Evolutionary conservation across 1,284 basidiomycete genomes (phyloP).

Genomic region (Irpex lacteus): DNA sequence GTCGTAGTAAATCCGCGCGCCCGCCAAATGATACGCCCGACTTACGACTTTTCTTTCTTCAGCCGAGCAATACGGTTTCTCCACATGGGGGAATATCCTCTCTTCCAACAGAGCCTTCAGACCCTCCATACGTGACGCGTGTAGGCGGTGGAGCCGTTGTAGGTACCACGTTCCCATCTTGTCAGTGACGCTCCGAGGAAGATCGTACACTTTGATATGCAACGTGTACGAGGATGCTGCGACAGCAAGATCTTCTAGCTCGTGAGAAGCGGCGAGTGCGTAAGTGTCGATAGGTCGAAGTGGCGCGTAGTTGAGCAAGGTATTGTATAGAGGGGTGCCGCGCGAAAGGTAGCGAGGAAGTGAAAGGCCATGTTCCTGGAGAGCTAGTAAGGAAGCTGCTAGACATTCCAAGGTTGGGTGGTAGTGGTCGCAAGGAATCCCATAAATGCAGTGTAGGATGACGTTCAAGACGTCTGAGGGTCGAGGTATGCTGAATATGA

Average conservation of each 20-base stretch:
- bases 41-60: neutral
- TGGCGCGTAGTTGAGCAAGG: conserved; percentile 33
- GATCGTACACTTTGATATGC: conserved; percentile 26
- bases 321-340: conserved; percentile 25
- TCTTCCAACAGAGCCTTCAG: conserved; percentile 32
- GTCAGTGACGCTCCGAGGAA: conserved; percentile 32
- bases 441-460: conserved; percentile 35
- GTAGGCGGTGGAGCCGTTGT: conserved; percentile 37
- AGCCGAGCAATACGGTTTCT: neutral
- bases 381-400: conserved; percentile 28
- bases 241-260: conserved; percentile 35
- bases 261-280: conserved; percentile 31
- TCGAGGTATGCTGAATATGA: conserved; percentile 18
- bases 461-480: conserved; percentile 33
- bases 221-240: conserved; percentile 34
- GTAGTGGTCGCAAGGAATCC: conserved; percentile 32
- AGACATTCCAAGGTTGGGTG: conserved; percentile 29
- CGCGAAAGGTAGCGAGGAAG: conserved; percentile 20
- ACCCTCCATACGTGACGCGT: conserved; percentile 35
- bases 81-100: neutral
- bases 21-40: neutral
- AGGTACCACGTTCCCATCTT: conserved; percentile 35
- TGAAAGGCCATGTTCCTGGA: conserved; percentile 29
- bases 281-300: conserved; percentile 34
- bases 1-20: neutral